phyloP scores from a whole-genome alignment of 1,284 basidiomycete genomes.

The Boletus sp. region DNA sequence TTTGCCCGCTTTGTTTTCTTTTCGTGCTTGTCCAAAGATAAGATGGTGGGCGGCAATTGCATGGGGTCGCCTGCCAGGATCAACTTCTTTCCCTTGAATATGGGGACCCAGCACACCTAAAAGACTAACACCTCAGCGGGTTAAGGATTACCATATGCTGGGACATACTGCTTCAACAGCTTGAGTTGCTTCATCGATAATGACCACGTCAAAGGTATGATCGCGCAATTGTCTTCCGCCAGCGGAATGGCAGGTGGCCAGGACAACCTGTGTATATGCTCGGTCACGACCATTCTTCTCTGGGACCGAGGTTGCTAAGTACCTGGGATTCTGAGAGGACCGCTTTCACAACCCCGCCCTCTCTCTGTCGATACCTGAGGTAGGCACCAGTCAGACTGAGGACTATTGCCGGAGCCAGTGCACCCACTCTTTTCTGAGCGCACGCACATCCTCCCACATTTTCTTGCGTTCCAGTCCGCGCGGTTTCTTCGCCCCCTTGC shows the following conservation, averaged over 20 bases:
- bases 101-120: conserved; percentile 93
- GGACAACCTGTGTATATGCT: conserved; percentile 58
- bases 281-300: conserved; percentile 27
- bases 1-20: conserved; percentile 25
- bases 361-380: conserved; percentile 78
- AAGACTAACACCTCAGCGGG: conserved; percentile 1
- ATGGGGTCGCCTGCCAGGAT: conserved; percentile 89
- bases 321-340: conserved; percentile 80
- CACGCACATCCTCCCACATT: conserved; percentile 89
- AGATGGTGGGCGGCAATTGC: conserved; percentile 91
- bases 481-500: conserved; percentile 64
- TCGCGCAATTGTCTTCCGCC: conserved; percentile 77
- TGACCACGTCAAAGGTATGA: conserved; percentile 82
- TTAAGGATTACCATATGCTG: conserved; percentile 11
- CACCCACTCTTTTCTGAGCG: conserved; percentile 83
- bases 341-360: conserved; percentile 75
- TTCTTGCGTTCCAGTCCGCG: conserved; percentile 79
- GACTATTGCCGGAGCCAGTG: not conserved
- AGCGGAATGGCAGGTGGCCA: conserved; percentile 91
- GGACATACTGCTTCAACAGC: conserved; percentile 83
- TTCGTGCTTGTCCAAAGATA: conserved; percentile 51
- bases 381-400: not conserved
- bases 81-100: conserved; percentile 84
- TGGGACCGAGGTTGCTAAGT: conserved; percentile 40
- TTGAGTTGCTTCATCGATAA: conserved; percentile 96